A percentile compares a stretch with the other conserved stretches of the same genome.
phyloP scores from a whole-genome alignment of 2,329 filamentous ascomycete species.

The Pseudocercospora musae region DNA sequence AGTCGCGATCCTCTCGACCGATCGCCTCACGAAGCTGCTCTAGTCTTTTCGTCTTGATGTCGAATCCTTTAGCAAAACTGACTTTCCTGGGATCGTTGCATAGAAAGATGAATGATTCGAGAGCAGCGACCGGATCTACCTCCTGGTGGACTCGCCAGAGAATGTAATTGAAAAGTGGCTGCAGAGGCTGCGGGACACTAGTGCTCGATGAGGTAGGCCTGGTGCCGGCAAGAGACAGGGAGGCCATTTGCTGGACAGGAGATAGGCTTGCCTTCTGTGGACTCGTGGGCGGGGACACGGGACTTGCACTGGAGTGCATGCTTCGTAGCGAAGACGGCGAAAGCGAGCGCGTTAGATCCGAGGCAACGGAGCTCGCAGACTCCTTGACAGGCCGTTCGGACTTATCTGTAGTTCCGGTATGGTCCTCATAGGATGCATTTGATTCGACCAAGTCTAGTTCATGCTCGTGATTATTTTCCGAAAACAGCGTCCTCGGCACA shows the following conservation, averaged over 20 bases:
- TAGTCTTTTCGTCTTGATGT: constrained; percentile 49
- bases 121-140: constrained; percentile 44
- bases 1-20: constrained; percentile 49
- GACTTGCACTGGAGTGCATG: constrained; percentile 35
- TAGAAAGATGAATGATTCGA: constrained; percentile 51
- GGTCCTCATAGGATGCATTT: constrained; percentile 37
- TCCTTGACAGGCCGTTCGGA: constrained; percentile 32
- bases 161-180: constrained; percentile 51
- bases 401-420: constrained; percentile 30
- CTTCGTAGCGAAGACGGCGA: constrained; percentile 42
- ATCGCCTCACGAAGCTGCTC: constrained; percentile 51
- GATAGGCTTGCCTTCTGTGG: constrained; percentile 30
- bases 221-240: constrained; percentile 8
- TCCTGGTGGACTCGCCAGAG: constrained; percentile 52
- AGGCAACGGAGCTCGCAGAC: constrained; percentile 46
- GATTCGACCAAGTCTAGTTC: constrained; percentile 33
- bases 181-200: constrained; percentile 41
- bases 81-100: constrained; percentile 49
- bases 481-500: constrained; percentile 49
- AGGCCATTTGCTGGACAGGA: constrained; percentile 18
- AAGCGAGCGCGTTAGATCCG: constrained; percentile 38
- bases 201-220: constrained; percentile 25
- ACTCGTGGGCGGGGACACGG: constrained; percentile 33
- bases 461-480: constrained; percentile 45
- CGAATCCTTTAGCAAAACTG: constrained; percentile 47